phyloP scores from a whole-genome alignment of 2,329 filamentous ascomycete species.

The Aureobasidium sp. region DNA sequence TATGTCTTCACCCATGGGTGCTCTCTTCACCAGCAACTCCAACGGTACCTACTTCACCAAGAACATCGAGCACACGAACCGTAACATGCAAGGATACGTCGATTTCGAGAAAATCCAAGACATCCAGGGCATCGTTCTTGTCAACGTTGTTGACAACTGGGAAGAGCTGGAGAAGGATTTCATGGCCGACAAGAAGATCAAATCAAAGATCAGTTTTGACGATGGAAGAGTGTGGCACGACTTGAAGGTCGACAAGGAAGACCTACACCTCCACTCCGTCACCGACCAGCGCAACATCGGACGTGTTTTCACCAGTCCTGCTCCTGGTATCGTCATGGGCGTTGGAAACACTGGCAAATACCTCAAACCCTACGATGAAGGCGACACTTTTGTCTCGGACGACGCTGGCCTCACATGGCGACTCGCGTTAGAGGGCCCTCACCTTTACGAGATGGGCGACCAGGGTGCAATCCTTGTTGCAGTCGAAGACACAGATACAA shows the following conservation, averaged over 20 bases:
- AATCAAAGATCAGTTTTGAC: constrained; percentile 85
- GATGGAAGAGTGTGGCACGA: constrained; percentile 79
- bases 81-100: constrained; percentile 64
- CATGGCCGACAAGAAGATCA: constrained; percentile 54
- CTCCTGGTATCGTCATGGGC: constrained; percentile 88
- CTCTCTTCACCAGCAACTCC: constrained; percentile 90
- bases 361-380: constrained; percentile 62
- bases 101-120: constrained; percentile 92
- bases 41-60: constrained; percentile 93
- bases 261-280: constrained; percentile 82
- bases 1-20: constrained; percentile 65
- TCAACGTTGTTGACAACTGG: constrained; percentile 84
- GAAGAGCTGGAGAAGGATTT: constrained; percentile 55
- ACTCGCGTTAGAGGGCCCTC: constrained; percentile 64
- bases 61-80: constrained; percentile 88
- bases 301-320: constrained; percentile 84
- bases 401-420: constrained; percentile 84
- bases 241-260: constrained; percentile 53
- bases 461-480: constrained; percentile 84
- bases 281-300: constrained; percentile 77
- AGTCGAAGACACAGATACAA: constrained; percentile 59
- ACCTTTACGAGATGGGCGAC: constrained; percentile 95
- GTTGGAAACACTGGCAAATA: constrained; percentile 79
- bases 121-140: constrained; percentile 85
- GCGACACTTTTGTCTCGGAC: constrained; percentile 80